Percentiles rank a stretch among this genome's conserved stretches.
phyloP scores from a whole-genome alignment of 805 yeast genomes.

The Phaffomyces thermotolerans region DNA sequence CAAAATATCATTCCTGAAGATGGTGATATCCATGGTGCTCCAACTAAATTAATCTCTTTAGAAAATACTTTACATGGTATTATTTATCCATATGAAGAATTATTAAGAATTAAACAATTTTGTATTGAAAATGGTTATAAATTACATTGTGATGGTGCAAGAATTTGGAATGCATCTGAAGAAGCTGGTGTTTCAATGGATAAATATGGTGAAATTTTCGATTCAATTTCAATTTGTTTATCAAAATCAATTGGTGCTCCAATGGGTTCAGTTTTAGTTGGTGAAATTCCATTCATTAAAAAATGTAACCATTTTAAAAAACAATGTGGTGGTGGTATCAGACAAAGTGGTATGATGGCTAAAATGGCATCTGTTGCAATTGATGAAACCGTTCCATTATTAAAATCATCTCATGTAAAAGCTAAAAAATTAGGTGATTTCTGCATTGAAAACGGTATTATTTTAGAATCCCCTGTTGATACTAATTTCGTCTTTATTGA shows the following conservation, averaged over 20 bases:
- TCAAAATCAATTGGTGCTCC: conserved; percentile 93
- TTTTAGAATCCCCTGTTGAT: conserved; percentile 66
- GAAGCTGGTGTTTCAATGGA: conserved; percentile 47
- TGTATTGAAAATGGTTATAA: conserved; percentile 53
- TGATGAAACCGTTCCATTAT: conserved; percentile 52
- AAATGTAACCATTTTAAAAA: conserved; percentile 82
- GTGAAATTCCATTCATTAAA: conserved; percentile 47
- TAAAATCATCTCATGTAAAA: conserved; percentile 39
- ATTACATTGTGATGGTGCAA: conserved; percentile 89
- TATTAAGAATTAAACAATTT: conserved; percentile 62
- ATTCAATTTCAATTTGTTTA: conserved; percentile 82
- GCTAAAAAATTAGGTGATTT: conserved; percentile 47
- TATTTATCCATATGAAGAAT: conserved; percentile 76
- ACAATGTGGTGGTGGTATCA: conserved; percentile 89
- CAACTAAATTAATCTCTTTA: conserved; percentile 75
- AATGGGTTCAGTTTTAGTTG: conserved; percentile 82
- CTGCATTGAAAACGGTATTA: conserved; percentile 46
- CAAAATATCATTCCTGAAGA: conserved; percentile 57
- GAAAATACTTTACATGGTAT: conserved; percentile 89
- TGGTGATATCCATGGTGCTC: conserved; percentile 83
- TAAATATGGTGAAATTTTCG: conserved; percentile 72
- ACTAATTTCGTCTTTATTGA: conserved; percentile 82
- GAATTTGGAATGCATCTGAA: conserved; percentile 83
- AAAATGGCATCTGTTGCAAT: conserved; percentile 77
- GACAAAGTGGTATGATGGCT: conserved; percentile 80